These are phyloP conservation scores for Pythium sp. DNA, from an alignment of 352 stramenopile genomes.

Conservation along the genomic window DNA sequence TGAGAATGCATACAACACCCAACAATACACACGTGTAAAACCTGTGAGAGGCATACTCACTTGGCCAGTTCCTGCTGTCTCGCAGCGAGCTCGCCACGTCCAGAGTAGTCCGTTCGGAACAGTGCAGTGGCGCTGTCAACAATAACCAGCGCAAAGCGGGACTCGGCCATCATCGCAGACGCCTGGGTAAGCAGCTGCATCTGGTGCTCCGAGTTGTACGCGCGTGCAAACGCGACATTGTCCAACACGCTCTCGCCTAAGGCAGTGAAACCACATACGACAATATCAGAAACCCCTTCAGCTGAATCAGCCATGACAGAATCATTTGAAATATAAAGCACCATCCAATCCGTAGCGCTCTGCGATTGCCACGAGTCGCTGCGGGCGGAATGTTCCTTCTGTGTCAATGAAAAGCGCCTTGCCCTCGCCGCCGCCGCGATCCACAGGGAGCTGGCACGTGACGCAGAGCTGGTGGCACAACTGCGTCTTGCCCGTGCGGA, in stretches of 20 bases:
- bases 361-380: slow-evolving; percentile 96
- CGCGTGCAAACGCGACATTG: slow-evolving; percentile 98
- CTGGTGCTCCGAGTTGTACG: slow-evolving; percentile 99
- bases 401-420: slow-evolving; percentile 99
- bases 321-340: slow-evolving; percentile 9
- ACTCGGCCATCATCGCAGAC: slow-evolving; percentile 98
- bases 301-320: no score
- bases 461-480: slow-evolving; percentile 99
- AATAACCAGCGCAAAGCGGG: slow-evolving; percentile 93
- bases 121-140: slow-evolving; percentile 98
- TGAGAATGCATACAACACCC: slow-evolving; percentile 2
- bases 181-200: slow-evolving; percentile 97
- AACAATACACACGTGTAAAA: neutral
- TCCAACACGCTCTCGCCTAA: slow-evolving; percentile 93
- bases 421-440: slow-evolving; percentile 96
- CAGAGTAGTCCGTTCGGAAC: slow-evolving; percentile 98
- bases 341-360: slow-evolving; percentile 97
- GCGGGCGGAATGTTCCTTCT: slow-evolving; percentile 97
- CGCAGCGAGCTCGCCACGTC: slow-evolving; percentile 96
- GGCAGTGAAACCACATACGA: neutral
- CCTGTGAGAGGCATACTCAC: slow-evolving; percentile 25
- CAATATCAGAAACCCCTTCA: neutral
- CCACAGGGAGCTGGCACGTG: slow-evolving; percentile 97
- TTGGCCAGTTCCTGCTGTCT: slow-evolving; percentile 88
- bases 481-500: slow-evolving; percentile 99